Conservation (phyloP, 106 monocot genomes). For the Chionographis japonica region DNA sequence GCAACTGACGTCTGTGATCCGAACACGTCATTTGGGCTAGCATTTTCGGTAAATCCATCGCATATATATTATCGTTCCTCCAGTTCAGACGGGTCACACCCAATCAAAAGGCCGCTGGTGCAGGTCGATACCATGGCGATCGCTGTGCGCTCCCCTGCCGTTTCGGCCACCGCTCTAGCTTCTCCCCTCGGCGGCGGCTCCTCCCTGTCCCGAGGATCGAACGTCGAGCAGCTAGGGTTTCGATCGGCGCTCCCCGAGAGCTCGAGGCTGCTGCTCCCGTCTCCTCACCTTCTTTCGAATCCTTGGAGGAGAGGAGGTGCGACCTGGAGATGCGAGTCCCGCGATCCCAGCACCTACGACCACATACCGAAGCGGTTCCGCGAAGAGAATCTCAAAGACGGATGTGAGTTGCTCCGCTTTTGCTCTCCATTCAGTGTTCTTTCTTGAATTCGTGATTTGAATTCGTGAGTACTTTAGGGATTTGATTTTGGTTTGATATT, state of each 20-base stretch:
- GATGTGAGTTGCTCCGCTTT: constrained; percentile 43
- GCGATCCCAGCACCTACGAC: constrained; percentile 32
- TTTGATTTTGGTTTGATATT: too few species aligned
- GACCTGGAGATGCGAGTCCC: constrained; percentile 25
- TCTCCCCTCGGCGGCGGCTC: background rate
- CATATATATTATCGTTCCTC: too few species aligned
- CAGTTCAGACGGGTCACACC: too few species aligned
- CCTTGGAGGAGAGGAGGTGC: constrained; percentile 3
- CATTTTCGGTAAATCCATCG: too few species aligned
- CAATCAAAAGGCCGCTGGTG: too few species aligned
- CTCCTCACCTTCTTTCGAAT: constrained; percentile 2
- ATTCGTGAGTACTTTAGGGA: background rate
- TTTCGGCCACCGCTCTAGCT: background rate
- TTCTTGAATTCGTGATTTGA: too few species aligned
- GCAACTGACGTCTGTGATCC: too few species aligned
- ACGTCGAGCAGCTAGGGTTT: too few species aligned
- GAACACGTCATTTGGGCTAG: too few species aligned
- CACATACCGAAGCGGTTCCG: constrained; percentile 87
- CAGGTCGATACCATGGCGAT: constrained; percentile 8
- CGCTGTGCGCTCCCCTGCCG: background rate
- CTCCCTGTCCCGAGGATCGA: too few species aligned
- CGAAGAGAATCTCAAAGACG: constrained; percentile 79
- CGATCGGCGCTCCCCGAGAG: background rate
- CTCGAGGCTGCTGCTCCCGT: constrained; percentile 14
- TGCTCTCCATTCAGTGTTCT: background rate